Evolutionary conservation across 805 yeast species (phyloP), one percentile per base, ranked within the genome.

Genomic region (Myxozyma nipponensis): DNA sequence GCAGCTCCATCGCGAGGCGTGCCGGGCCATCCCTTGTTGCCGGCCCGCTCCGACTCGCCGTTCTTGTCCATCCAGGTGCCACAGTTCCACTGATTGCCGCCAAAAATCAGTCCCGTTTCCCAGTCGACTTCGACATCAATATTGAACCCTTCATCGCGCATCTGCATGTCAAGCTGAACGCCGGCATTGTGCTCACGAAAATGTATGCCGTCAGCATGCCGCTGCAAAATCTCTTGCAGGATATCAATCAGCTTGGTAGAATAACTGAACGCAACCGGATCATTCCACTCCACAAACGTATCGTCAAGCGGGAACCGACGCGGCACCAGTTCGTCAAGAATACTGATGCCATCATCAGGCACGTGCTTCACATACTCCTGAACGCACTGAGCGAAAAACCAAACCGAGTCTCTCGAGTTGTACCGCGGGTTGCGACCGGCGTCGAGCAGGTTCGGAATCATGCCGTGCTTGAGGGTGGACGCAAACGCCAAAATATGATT

Each of bases 21-120:
- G 1, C 98, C 98, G 1, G 98, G 98, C 32, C 79, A 73, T n/a
- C 98, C 98, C 60, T 83, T 85, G 52, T 81, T 83, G 1, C 84
- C 83, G 0, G 98, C 96, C 49, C 69, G 74, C 32, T 68, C 81
- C 63, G 95, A 86, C 70, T 93, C 98, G 23, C 98, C 98, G 98
- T 91, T 91, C 70, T 91, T 91, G 69, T 91, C 98, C 96, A 90
- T 91, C 98, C 98, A 91, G 0, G 98, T 93, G 21, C 98, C 98
- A 72, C 98, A 91, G 65, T 91, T 91, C 66, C 70, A 79, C 67
- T 86, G 95, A 43, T 86, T 86, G 1, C 98, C 98, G 41, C 98
- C 98, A 66, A 81, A 84, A 3, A 90, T 72, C 26, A 93, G 70
- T 1, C 98, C 98, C 10, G 86, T 89, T 0, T 72, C 62, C 97